Evolutionary conservation across 805 yeast species (phyloP).

Genomic region (Debaryomyces maramus): DNA sequence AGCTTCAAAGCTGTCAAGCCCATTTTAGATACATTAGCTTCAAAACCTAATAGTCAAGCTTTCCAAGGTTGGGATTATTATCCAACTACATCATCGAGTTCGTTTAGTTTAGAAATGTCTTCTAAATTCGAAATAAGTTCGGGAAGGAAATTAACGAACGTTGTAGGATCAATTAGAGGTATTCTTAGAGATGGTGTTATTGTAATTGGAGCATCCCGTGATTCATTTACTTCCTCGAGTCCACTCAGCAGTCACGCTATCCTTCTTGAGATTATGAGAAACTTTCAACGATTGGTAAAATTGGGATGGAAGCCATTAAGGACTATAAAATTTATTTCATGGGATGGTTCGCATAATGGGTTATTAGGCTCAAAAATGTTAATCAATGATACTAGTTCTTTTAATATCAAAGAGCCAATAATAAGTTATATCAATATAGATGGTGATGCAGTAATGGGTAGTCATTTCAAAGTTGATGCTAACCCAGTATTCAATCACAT

Average conservation of each 20-base stretch:
- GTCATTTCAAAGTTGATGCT: slow-evolving; percentile 33
- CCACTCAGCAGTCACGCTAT: slow-evolving; percentile 43
- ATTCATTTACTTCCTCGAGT: slow-evolving; percentile 34
- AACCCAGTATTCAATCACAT: slow-evolving; percentile 38
- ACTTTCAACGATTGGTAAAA: slow-evolving; percentile 27
- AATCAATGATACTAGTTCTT: slow-evolving; percentile 20
- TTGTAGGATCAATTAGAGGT: slow-evolving; percentile 35
- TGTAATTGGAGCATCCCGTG: slow-evolving; percentile 42
- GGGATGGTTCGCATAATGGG: slow-evolving; percentile 41
- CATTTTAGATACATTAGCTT: slow-evolving; percentile 22
- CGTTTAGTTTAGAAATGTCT: slow-evolving; percentile 15
- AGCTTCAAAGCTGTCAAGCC: slow-evolving; percentile 27
- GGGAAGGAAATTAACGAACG: slow-evolving; percentile 24
- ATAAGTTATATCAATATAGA: slow-evolving; percentile 41
- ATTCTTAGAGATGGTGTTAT: slow-evolving; percentile 40
- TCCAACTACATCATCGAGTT: slow-evolving; percentile 17
- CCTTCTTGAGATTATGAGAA: slow-evolving; percentile 38
- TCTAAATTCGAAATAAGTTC: slow-evolving; percentile 12
- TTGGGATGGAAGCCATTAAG: slow-evolving; percentile 46
- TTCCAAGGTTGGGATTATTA: slow-evolving; percentile 25
- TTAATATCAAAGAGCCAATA: slow-evolving; percentile 24
- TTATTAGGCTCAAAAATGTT: slow-evolving; percentile 29
- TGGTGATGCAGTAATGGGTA: slow-evolving; percentile 38
- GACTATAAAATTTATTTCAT: slow-evolving; percentile 38
- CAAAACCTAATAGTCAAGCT: slow-evolving; percentile 3